Evolutionary conservation across 2,329 filamentous ascomycete species (phyloP).

Genomic region (Capronia epimyces): DNA sequence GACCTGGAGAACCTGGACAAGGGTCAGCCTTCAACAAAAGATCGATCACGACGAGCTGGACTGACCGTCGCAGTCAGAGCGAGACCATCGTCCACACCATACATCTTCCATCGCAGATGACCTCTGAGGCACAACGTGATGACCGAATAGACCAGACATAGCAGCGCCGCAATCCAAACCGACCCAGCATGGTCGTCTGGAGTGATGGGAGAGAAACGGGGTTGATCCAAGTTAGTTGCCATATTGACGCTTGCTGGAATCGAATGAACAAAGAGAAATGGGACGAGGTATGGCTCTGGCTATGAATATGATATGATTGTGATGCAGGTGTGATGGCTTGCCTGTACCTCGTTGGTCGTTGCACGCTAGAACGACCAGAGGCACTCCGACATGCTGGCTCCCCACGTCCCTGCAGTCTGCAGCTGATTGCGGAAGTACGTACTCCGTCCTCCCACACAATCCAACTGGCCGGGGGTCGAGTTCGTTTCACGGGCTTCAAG

Average conservation of each 20-base stretch:
- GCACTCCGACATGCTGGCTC: background rate
- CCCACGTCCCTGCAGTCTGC: background rate
- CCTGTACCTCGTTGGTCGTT: background rate
- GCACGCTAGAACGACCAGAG: background rate
- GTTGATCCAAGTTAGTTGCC: constrained; percentile 2
- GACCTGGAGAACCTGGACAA: constrained; percentile 24
- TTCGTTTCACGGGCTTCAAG: background rate
- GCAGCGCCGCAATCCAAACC: constrained; percentile 22
- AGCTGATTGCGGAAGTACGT: background rate
- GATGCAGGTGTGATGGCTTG: background rate
- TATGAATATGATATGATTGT: background rate
- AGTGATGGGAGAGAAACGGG: constrained; percentile 23
- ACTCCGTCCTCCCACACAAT: background rate
- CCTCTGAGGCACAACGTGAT: constrained; percentile 20
- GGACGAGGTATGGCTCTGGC: background rate
- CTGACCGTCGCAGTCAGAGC: constrained; percentile 18
- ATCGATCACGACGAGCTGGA: background rate
- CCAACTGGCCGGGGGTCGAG: too few species aligned
- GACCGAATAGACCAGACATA: constrained; percentile 25
- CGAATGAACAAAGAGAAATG: background rate
- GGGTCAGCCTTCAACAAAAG: background rate
- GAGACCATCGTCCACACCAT: constrained; percentile 23
- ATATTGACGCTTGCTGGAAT: constrained; percentile 2
- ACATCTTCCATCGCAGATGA: constrained; percentile 21
- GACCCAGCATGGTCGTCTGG: constrained; percentile 25